These are phyloP conservation scores for Fabrea salina DNA, from an alignment of 169 alveolate genomes.

Conservation along the genomic window DNA sequence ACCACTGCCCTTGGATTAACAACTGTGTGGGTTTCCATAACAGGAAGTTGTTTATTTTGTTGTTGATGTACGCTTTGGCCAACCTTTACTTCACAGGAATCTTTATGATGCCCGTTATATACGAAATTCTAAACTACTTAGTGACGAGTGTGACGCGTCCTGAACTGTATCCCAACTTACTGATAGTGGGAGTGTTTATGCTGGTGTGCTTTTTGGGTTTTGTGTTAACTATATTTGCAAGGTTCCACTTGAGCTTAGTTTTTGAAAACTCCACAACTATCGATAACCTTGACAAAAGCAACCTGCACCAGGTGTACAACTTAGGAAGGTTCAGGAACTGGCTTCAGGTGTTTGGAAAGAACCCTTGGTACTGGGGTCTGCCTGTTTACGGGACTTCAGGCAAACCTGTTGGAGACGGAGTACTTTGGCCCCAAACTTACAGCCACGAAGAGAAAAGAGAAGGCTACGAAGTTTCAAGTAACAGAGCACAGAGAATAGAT, in stretches of 20 bases:
- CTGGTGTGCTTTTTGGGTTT: not conserved
- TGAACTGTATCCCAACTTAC: not conserved
- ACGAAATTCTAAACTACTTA: no score
- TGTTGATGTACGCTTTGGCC: conserved; percentile 55
- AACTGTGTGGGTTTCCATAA: conserved; percentile 81
- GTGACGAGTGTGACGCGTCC: no score
- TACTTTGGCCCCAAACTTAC: conserved; percentile 58
- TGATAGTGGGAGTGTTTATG: not conserved
- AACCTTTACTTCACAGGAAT: conserved; percentile 33
- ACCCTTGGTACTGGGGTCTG: conserved; percentile 11
- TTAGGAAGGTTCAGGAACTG: not conserved
- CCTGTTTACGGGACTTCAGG: conserved; percentile 25
- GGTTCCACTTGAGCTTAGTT: not conserved
- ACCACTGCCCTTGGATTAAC: conserved; percentile 86
- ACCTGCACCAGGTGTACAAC: not conserved
- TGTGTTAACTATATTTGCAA: not conserved
- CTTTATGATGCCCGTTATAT: not conserved
- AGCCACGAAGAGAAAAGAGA: not conserved
- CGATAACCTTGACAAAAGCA: conserved; percentile 13
- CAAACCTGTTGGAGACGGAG: conserved; percentile 31
- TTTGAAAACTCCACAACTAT: conserved; percentile 27
- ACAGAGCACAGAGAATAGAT: no score
- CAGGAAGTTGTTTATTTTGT: conserved; percentile 66
- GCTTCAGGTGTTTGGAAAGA: conserved; percentile 28
- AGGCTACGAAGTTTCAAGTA: no score